These are phyloP conservation scores for Diaporthe helianthi DNA, from an alignment of 2,329 filamentous ascomycete species.

Conservation along the genomic window DNA sequence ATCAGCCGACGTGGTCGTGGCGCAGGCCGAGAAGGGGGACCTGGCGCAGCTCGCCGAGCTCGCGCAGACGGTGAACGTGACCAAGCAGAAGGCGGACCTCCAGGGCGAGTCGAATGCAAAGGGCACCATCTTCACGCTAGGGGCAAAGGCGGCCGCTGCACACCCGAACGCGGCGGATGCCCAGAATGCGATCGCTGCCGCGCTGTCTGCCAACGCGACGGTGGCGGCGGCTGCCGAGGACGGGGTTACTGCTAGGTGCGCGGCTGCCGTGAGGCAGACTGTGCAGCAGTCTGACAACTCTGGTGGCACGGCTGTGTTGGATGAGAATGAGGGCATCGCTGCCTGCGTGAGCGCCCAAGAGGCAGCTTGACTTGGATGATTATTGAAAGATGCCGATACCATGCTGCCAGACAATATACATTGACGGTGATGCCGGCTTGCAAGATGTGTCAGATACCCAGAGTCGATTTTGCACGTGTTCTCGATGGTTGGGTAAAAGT, in stretches of 20 bases:
- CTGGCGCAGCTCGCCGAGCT: conserved; percentile 18
- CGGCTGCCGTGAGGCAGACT: conserved; percentile 7
- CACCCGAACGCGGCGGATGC: conserved; percentile 19
- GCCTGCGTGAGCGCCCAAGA: not conserved
- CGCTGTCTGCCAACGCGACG: not conserved
- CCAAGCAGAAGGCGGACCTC: conserved; percentile 9
- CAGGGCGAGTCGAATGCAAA: conserved; percentile 11
- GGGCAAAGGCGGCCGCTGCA: not conserved
- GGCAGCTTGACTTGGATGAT: not conserved
- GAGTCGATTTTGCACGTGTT: too few relatives aligned
- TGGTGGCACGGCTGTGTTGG: not conserved
- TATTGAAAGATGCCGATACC: too few relatives aligned
- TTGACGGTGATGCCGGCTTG: too few relatives aligned
- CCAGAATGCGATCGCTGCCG: conserved; percentile 1
- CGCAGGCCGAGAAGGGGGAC: not conserved
- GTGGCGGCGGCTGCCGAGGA: conserved; percentile 4
- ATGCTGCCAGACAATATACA: too few relatives aligned
- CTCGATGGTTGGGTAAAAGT: too few relatives aligned
- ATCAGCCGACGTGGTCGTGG: not conserved
- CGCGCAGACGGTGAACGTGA: conserved; percentile 10
- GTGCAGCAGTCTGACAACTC: conserved; percentile 3
- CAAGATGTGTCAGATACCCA: too few relatives aligned
- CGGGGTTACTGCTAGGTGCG: not conserved
- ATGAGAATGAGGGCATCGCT: not conserved
- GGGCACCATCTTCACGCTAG: conserved; percentile 9